Evolutionary conservation across 2,329 filamentous ascomycete genomes (phyloP), one percentile per base, ranked within the genome.

Genomic region (Apiospora phragmitis): DNA sequence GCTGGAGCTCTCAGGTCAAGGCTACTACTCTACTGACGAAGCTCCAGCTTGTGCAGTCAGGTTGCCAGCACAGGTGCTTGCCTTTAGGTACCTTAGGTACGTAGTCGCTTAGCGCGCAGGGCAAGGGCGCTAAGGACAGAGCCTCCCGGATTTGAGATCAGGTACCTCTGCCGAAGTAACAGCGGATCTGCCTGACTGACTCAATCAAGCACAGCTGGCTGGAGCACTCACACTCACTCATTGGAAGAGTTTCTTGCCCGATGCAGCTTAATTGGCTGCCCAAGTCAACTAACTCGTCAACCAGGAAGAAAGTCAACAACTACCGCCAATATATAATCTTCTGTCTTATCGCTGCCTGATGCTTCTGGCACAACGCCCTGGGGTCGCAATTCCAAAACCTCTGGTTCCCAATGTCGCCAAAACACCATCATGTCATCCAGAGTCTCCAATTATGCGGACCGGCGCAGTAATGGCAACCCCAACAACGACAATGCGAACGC

Each of bases 381-480:
- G 32, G 32, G 55, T 24, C 32, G 18, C 55, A 35, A 62, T 62
- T 62, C 55, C 55, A 38, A n/a, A 62, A 11, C 29, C 55, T 38
- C 55, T 38, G 29, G 18, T 12, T 38, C 55, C 55, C 55, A 62
- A 67, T 67, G 38, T 67, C 72, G 69, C 68, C 62, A 67, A n/a
- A 35, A 35, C 71, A 70, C 71, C 70, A 80, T 66, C 67, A 80
- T 80, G 79, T 79, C 79, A 70, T 80, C 79, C n/a, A 76, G 77
- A 70, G 80, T 82, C 75, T 82, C 85, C 73, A 81, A 76, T 70
- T 77, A 80, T 74, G 70, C 77, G 74, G 80, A 81, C 71, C 76
- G 82, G 77, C 85, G 85, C 78, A 78, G 82, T 73, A 84, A 82
- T 75, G 82, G 79, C 76, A 79, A 78, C n/a, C n/a, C n/a, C 77